These are phyloP conservation scores for Nitzschia sp. DNA, from an alignment of 108 stramenopile genomes.

Conservation along the genomic window DNA sequence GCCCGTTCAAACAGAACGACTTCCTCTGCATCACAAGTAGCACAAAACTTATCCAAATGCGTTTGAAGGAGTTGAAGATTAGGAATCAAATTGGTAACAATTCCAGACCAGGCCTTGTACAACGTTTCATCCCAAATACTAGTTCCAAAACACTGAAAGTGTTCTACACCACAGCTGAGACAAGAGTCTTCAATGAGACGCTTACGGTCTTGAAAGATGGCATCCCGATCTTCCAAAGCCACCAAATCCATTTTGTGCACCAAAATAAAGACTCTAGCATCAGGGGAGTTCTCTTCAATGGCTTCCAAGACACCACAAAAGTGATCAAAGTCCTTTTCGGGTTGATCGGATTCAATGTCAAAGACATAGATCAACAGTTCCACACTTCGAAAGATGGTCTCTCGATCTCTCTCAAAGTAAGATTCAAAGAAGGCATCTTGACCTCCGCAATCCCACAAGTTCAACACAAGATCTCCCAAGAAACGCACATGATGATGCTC, in stretches of 20 bases:
- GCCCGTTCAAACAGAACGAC: constrained; percentile 98
- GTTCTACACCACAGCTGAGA: constrained; percentile 64
- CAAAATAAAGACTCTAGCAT: constrained; percentile 94
- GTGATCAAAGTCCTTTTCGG: constrained; percentile 91
- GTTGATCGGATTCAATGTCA: constrained; percentile 90
- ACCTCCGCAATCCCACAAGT: constrained; percentile 99
- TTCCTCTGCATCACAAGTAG: constrained; percentile 96
- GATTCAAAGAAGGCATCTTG: constrained; percentile 96
- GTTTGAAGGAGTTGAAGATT: constrained; percentile 92
- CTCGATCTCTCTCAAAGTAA: constrained; percentile 97
- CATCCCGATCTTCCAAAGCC: constrained; percentile 76
- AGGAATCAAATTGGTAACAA: constrained; percentile 97
- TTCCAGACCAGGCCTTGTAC: constrained; percentile 96
- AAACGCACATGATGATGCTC: constrained; percentile 98
- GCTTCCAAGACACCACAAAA: constrained; percentile 88
- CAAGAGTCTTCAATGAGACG: constrained; percentile 79
- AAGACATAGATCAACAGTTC: constrained; percentile 99
- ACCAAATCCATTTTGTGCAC: constrained; percentile 99
- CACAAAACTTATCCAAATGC: constrained; percentile 91
- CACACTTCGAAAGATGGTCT: constrained; percentile 95
- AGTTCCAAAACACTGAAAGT: constrained; percentile 89
- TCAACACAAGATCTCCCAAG: constrained; percentile 95
- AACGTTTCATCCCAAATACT: constrained; percentile 98
- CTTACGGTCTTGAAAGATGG: constrained; percentile 82
- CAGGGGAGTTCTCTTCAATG: constrained; percentile 93